Percentiles rank a stretch among this genome's conserved stretches.
Conservation (phyloP, 148 eudicot species). For the Beta vulgaris region DNA sequence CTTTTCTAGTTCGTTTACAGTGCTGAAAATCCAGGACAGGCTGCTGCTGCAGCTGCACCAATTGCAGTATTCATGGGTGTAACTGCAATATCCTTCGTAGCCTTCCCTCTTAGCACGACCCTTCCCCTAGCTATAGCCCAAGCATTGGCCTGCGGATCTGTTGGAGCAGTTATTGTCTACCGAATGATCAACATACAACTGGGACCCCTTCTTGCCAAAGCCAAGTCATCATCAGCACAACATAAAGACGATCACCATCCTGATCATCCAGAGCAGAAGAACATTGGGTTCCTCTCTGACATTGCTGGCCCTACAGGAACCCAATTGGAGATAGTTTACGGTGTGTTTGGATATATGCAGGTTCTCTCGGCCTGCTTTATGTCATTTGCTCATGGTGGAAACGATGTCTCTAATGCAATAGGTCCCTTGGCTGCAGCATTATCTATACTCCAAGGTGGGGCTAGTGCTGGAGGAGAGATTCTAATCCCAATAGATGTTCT, state of each 20-base stretch:
- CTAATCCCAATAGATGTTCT: slow-evolving; percentile 73
- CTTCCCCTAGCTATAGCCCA: slow-evolving; percentile 57
- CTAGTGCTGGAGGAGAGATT: slow-evolving; percentile 52
- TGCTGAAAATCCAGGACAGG: slow-evolving; percentile 95
- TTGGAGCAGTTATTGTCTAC: slow-evolving; percentile 64
- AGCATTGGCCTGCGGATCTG: slow-evolving; percentile 67
- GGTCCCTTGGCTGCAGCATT: slow-evolving; percentile 91
- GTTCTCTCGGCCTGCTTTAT: slow-evolving; percentile 82
- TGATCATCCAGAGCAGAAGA: slow-evolving; percentile 30
- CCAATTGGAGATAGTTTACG: slow-evolving; percentile 81
- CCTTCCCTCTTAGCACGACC: slow-evolving; percentile 79
- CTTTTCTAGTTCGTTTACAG: slow-evolving; percentile 89
- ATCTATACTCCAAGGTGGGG: slow-evolving; percentile 67
- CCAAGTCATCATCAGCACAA: slow-evolving; percentile 30
- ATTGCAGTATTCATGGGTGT: slow-evolving; percentile 77
- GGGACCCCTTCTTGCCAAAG: slow-evolving; percentile 70
- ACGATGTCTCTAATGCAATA: slow-evolving; percentile 95
- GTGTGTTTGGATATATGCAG: slow-evolving; percentile 97
- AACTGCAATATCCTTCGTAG: slow-evolving; percentile 64
- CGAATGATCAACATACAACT: slow-evolving; percentile 65
- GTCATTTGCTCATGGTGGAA: slow-evolving; percentile 90
- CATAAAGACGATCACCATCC: slow-evolving; percentile 26
- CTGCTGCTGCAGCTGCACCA: slow-evolving; percentile 93
- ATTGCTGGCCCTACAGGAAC: slow-evolving; percentile 90
- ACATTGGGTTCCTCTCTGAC: slow-evolving; percentile 62